Evolutionary conservation across 768 basidiomycete genomes (phyloP).

Genomic region (Naganishia vishniacii): DNA sequence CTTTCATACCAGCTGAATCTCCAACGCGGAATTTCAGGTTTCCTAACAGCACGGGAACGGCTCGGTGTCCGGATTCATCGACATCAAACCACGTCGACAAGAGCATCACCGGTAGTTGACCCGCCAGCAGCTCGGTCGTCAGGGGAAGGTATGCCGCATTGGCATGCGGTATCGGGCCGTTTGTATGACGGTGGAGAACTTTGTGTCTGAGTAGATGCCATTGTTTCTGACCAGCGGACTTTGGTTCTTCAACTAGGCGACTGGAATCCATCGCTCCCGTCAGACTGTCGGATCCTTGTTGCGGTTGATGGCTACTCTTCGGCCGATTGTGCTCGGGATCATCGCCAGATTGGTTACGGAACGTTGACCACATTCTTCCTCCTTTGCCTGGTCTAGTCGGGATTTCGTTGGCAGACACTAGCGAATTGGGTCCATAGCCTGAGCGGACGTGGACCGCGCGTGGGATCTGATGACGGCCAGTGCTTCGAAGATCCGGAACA

Average conservation of each 20-base stretch:
- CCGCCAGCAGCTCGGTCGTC: constrained; percentile 47
- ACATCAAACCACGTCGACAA: constrained; percentile 48
- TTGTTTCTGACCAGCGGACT: constrained; percentile 33
- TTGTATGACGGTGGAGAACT: constrained; percentile 34
- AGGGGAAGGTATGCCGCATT: constrained; percentile 41
- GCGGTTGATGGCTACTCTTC: constrained; percentile 1
- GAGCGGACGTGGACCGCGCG: constrained; percentile 6
- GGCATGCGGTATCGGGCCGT: constrained; percentile 10
- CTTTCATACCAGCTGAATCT: constrained; percentile 43
- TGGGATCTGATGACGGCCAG: constrained; percentile 15
- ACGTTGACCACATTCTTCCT: constrained; percentile 22
- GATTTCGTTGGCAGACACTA: constrained; percentile 24
- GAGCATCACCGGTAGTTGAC: constrained; percentile 48
- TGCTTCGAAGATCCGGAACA: constrained; percentile 7
- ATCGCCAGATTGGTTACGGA: constrained; percentile 15
- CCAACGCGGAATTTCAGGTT: constrained; percentile 48
- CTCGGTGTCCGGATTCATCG: constrained; percentile 47
- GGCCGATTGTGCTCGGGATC: background rate
- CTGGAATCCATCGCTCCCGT: constrained; percentile 26
- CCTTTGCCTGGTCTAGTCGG: constrained; percentile 20
- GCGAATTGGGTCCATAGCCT: background rate
- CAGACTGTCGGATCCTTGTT: background rate
- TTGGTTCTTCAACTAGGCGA: constrained; percentile 23
- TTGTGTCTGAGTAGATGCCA: constrained; percentile 40
- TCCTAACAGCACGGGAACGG: constrained; percentile 47